A percentile compares a stretch with the other conserved stretches of the same genome.
Evolutionary conservation across 805 yeast genomes (phyloP).

Genomic region (Candida awuae): DNA sequence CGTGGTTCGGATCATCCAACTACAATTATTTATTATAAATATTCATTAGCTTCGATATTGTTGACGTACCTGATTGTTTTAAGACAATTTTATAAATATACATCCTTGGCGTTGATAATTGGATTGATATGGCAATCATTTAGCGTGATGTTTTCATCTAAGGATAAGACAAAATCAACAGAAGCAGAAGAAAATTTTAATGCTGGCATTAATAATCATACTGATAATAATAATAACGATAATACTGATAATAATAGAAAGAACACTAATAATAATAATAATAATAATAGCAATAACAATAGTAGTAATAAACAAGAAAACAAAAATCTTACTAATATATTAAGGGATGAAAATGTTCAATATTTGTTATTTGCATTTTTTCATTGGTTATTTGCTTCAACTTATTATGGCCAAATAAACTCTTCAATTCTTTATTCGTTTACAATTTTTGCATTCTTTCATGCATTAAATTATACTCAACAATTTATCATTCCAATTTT

Average conservation of each 20-base stretch:
- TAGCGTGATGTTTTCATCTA: conserved; percentile 1
- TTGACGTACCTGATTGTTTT: conserved; percentile 57
- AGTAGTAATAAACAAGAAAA: conserved; percentile 1
- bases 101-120: conserved; percentile 23
- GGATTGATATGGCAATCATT: conserved; percentile 17
- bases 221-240: not conserved
- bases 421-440: conserved; percentile 48
- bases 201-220: not conserved
- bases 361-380: conserved; percentile 42
- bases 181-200: no score
- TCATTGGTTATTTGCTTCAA: conserved; percentile 28
- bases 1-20: conserved; percentile 23
- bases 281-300: not conserved
- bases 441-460: conserved; percentile 56
- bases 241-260: not conserved
- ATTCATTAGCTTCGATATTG: conserved; percentile 43
- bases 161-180: not conserved
- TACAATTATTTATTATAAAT: conserved; percentile 32
- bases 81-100: conserved; percentile 47
- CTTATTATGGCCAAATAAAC: conserved; percentile 16
- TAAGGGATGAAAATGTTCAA: conserved; percentile 54
- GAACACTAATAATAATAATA: not conserved
- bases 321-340: conserved; percentile 16
- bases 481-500: conserved; percentile 44
- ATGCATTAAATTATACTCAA: conserved; percentile 51